Evolutionary conservation across 2,329 filamentous ascomycete species (phyloP), one percentile per base, ranked within the genome.

Genomic region (Daldinia sp.): DNA sequence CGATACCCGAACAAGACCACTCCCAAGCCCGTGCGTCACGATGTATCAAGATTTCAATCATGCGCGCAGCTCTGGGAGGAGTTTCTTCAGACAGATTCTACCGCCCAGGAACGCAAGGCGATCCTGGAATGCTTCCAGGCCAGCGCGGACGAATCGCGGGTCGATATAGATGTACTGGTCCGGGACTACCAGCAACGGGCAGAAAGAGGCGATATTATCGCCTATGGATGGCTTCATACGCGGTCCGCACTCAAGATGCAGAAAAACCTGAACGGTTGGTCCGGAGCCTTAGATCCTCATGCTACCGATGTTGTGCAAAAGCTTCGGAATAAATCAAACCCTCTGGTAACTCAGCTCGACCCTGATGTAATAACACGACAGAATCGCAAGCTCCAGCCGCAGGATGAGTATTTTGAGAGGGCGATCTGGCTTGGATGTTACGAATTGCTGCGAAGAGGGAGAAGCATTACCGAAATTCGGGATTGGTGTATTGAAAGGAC

Each of bases 361-460:
- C 95, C 95, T 0, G 95, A 99, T 80, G 92, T 93, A 4, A 83
- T 88, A n/a, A 89, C 88, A 34, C 87, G 95, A 63, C 94, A 98
- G 76, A 84, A 84, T 49, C 87, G 91, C 55, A 87, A 84, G 50
- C 81, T 98, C 37, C 90, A 96, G 73, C 86, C 88, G 21, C 87
- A 94, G 71, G 95, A 99, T 73, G 88, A 93, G 68, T 94, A 89
- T 72, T 95, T 94, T 66, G 95, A 99, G 79, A 87, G 90, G 54
- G 91, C 93, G 2, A 91, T 96, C 47, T 98, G 95, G 94, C 84
- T 94, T 63, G 90, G 92, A n/a, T 95, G 92, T 77, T 98, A 93
- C 81, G 93, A 97, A 76, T 91, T 97, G 82, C 82, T 99, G 53
- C 88, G 94, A 49, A 88, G 93, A 45, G 95, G 95, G n/a, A 89